These are phyloP conservation scores for Albophoma yamanashiensis DNA, from an alignment of 2,329 filamentous ascomycete genomes.

Conservation along the genomic window DNA sequence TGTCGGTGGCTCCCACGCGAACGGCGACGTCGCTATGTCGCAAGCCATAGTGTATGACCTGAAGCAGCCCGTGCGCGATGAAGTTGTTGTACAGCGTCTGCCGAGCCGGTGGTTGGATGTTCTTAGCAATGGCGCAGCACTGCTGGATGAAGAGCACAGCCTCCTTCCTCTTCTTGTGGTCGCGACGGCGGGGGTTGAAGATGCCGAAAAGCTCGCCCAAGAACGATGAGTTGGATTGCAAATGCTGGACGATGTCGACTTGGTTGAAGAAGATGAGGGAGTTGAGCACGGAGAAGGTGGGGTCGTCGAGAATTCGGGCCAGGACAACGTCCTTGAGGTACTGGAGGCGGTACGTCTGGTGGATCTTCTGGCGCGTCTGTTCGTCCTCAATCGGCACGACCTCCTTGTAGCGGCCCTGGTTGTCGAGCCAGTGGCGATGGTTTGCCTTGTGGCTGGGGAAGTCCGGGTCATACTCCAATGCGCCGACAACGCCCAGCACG, in stretches of 20 bases:
- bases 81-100: conserved; percentile 84
- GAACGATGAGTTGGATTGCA: conserved; percentile 73
- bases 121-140: conserved; percentile 90
- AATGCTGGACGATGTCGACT: conserved; percentile 90
- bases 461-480: conserved; percentile 94
- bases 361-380: conserved; percentile 77
- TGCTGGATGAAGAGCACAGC: conserved; percentile 95
- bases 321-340: conserved; percentile 98
- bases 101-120: conserved; percentile 72
- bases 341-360: conserved; percentile 89
- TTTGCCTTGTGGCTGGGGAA: conserved; percentile 97
- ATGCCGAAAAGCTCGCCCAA: conserved; percentile 80
- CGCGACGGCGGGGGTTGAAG: conserved; percentile 56
- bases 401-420: conserved; percentile 87
- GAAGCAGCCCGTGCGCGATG: conserved; percentile 73
- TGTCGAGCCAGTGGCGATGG: conserved; percentile 83
- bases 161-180: conserved; percentile 73
- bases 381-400: conserved; percentile 86
- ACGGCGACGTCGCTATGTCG: conserved; percentile 76
- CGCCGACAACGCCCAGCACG: conserved; percentile 85
- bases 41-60: conserved; percentile 85
- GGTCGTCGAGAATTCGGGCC: conserved; percentile 90
- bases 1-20: conserved; percentile 85
- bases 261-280: conserved; percentile 99
- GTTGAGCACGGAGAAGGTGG: conserved; percentile 94